Evolutionary conservation across 2,329 filamentous ascomycete species (phyloP), one percentile per base, ranked within the genome.

Genomic region (Penicillium griseofulvum): DNA sequence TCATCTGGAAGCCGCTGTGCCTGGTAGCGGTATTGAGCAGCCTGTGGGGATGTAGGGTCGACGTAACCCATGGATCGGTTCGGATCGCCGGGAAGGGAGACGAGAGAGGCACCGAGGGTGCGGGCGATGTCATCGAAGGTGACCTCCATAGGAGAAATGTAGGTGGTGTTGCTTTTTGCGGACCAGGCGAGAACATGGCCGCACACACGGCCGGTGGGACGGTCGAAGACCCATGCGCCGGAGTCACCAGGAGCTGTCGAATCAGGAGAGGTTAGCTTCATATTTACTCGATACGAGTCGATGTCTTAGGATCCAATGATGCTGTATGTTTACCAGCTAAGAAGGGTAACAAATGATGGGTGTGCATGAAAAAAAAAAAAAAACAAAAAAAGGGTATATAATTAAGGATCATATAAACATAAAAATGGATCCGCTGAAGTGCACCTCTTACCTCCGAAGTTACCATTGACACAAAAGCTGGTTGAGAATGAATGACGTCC

Each of bases 131-230:
- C 93, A 28, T 88, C 83, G 11, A 97, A 80, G 12, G 96, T 76
- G 2, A 97, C 82, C 54, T 97, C 90, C 93, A 97, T 97, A 0
- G 93, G 93, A 58, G 91, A 94, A 58, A 97, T 94, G 71, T 96
- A 97, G 0, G 91, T 91, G 5, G 91, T 87, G 39, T 85, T 85
- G 68, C 89, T 93, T 58, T 87, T 85, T 59, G 86, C 83, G 63
- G 88, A 93, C 86, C 89, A 96, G 0, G 93, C 93, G 12, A 97
- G 80, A 0, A 97, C 90, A 66, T 97, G 93, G 0, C 93, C 93
- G 64, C 90, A 94, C 3, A 97, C 85, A 36, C 86, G 83, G 1
- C 91, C 91, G n/a, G 86, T 81, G 6, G 82, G 81, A 54, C 89
- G 87, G 64, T 93, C 89, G 16, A 97, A 86, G 4, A 97, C 85